Conservation (phyloP, 2,329 filamentous ascomycete species). For the Aspergillus ochraceoroseus region DNA sequence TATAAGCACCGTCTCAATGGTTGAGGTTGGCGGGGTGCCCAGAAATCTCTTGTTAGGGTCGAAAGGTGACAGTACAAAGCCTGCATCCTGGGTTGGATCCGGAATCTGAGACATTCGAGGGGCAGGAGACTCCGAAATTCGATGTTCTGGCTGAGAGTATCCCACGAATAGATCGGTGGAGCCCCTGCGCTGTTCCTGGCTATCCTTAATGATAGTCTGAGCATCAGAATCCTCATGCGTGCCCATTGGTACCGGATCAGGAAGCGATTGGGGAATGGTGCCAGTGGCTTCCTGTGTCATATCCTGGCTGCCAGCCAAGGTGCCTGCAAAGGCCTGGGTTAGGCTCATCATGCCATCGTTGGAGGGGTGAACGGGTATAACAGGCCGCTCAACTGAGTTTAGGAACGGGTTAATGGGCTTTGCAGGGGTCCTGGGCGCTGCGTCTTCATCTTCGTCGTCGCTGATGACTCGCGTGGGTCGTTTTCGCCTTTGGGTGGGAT, state of each 20-base stretch:
- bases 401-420: conserved; percentile 27
- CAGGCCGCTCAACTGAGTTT: conserved; percentile 46
- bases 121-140: conserved; percentile 37
- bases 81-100: conserved; percentile 75
- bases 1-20: conserved; percentile 63
- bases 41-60: conserved; percentile 61
- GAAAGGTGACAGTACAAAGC: conserved; percentile 69
- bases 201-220: conserved; percentile 56
- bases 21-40: conserved; percentile 58
- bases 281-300: conserved; percentile 48
- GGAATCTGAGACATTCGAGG: conserved; percentile 57
- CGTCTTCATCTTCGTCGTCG: conserved; percentile 58
- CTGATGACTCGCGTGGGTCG: conserved; percentile 56
- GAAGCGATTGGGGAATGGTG: conserved; percentile 44
- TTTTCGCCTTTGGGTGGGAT: conserved; percentile 50
- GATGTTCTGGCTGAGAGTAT: conserved; percentile 33
- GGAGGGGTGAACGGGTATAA: conserved; percentile 61
- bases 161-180: conserved; percentile 43
- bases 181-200: conserved; percentile 47
- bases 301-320: conserved; percentile 63
- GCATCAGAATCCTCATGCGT: conserved; percentile 59
- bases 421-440: conserved; percentile 31
- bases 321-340: conserved; percentile 86
- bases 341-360: conserved; percentile 57
- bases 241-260: conserved; percentile 54